These are phyloP conservation scores for Cephalotrichum gorgonifer DNA, from an alignment of 2,329 filamentous ascomycete genomes.

Conservation along the genomic window DNA sequence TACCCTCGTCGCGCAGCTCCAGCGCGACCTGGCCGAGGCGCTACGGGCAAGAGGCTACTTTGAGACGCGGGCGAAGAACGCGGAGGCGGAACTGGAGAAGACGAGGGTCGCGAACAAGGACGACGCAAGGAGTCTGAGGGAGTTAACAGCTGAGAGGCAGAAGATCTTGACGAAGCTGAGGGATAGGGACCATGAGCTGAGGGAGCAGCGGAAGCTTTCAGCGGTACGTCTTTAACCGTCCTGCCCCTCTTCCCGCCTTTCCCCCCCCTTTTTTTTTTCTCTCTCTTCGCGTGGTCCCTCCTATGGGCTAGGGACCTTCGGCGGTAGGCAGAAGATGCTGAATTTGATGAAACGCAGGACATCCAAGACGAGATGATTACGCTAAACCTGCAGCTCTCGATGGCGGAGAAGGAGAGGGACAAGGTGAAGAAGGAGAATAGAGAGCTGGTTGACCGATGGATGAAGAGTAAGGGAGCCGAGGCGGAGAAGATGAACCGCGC, in stretches of 20 bases:
- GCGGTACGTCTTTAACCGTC: conserved; percentile 36
- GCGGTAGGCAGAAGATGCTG: background rate
- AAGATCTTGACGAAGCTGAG: conserved; percentile 55
- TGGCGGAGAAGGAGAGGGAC: conserved; percentile 67
- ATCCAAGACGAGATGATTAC: conserved; percentile 91
- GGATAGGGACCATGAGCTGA: conserved; percentile 78
- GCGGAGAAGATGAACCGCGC: conserved; percentile 75
- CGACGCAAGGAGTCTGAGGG: conserved; percentile 51
- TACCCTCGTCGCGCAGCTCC: conserved; percentile 34
- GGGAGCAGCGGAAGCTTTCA: conserved; percentile 72
- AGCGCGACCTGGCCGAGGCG: conserved; percentile 64
- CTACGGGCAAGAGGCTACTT: conserved; percentile 63
- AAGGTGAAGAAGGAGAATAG: conserved; percentile 74
- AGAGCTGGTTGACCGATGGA: conserved; percentile 83
- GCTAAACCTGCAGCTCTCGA: conserved; percentile 75
- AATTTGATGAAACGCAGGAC: conserved; percentile 33
- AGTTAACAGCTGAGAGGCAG: conserved; percentile 52
- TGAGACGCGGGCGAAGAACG: conserved; percentile 49
- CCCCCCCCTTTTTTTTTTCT: too few species aligned
- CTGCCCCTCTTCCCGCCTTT: background rate
- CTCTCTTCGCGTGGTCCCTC: too few species aligned
- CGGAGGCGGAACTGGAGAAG: conserved; percentile 53
- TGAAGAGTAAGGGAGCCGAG: conserved; percentile 77
- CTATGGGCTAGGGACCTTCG: background rate
- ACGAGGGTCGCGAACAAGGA: conserved; percentile 48